Evolutionary conservation across 2,329 filamentous ascomycete genomes (phyloP), one percentile per base, ranked within the genome.

Genomic region (Keithomyces neogunnii): DNA sequence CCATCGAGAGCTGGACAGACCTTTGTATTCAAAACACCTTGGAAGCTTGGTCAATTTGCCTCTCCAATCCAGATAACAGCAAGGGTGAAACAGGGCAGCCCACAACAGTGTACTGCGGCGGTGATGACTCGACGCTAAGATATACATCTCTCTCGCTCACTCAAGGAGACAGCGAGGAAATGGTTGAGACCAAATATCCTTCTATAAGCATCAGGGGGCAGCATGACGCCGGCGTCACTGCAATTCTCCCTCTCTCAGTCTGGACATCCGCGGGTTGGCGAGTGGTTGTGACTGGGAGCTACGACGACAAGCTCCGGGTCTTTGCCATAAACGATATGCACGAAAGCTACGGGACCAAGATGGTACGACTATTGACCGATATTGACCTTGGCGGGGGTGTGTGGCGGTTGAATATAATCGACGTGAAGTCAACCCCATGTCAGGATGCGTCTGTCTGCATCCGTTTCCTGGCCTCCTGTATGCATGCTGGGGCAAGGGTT

Each of bases 401-500:
- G 2, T 99, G 93, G 90, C 77, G 92, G 51, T 65, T 97, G 50
- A 88, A 88, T 62, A 59, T 86, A 39, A 68, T 89, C 8, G 62
- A 66, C 2, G 49, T 64, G 19, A 32, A 31, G 31, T 11, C 47
- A 19, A 59, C 56, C 26, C 45, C 53, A 19, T 53, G 54, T 19
- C 57, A 49, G n/a, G 54, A 45, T 4, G 67, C 63, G 51, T 53
- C 44, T 8, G 64, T 62, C 55, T 63, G 64, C 46, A 53, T 69
- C 31, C 64, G 75, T 44, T 69, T 95, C n/a, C 72, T 96, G 40
- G 91, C 85, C 13, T 95, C 89, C 45, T 96, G 93, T 63, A 97
- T 97, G 92, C 87, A 96, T 71, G 89, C 87, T 2, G 93, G 93
- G 1, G 77, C 82, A 8, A 80, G 85, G 50, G 69, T 97, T n/a